These are phyloP conservation scores for Aureobasidium sp. DNA, from an alignment of 2,329 filamentous ascomycete genomes.

Conservation along the genomic window DNA sequence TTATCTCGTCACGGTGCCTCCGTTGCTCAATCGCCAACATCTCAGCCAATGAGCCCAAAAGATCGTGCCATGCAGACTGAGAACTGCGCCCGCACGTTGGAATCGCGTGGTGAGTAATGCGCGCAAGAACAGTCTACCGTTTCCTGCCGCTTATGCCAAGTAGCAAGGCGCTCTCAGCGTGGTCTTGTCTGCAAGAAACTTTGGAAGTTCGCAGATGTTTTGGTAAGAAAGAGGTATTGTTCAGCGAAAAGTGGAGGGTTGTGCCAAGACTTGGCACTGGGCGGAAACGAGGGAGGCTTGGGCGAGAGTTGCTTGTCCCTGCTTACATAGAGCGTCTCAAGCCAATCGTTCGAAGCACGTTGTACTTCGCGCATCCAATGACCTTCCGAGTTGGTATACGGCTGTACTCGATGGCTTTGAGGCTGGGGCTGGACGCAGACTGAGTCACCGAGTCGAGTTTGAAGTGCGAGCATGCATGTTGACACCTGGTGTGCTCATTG, in stretches of 20 bases:
- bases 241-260: not conserved
- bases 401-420: not conserved
- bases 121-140: not conserved
- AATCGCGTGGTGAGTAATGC: not conserved
- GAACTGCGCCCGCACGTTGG: not conserved
- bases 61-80: not conserved
- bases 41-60: not conserved
- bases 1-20: not conserved
- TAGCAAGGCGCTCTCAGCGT: not conserved
- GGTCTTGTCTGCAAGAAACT: not conserved
- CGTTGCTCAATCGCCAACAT: not conserved
- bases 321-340: not conserved
- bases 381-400: not conserved
- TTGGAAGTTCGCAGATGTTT: not conserved
- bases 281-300: not conserved
- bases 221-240: not conserved
- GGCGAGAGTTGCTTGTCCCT: not conserved
- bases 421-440: not conserved
- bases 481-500: not conserved
- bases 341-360: slow-evolving; percentile 10
- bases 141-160: slow-evolving; percentile 1
- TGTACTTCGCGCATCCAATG: not conserved
- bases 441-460: not conserved
- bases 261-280: not conserved
- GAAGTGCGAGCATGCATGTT: not conserved